phyloP scores from a whole-genome alignment of 192 early-diverging fungal species.

The Piromyces sp. region DNA sequence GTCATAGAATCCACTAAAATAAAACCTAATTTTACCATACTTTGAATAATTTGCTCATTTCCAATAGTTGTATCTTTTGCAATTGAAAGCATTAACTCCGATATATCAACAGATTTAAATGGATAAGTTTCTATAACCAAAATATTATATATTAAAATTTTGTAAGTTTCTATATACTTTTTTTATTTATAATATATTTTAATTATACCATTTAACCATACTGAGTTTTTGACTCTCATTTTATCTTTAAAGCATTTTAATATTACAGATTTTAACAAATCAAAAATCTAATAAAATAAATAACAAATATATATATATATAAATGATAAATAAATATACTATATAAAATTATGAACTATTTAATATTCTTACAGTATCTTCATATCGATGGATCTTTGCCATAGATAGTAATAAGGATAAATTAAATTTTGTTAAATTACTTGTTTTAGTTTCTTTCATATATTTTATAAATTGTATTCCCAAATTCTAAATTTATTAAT shows the following conservation, averaged over 20 bases:
- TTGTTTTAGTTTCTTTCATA: background rate
- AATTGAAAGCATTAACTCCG: background rate
- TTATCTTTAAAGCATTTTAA: background rate
- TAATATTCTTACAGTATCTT: background rate
- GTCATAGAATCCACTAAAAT: background rate
- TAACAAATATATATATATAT: too few species aligned
- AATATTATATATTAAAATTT: too few species aligned
- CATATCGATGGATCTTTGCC: background rate
- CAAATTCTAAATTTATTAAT: background rate
- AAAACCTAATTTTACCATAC: background rate
- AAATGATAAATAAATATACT: too few species aligned
- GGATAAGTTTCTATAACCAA: background rate
- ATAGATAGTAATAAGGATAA: background rate
- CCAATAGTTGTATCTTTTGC: background rate
- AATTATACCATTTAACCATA: background rate
- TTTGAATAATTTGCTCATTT: background rate
- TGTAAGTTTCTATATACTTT: too few species aligned
- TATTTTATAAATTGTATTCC: background rate
- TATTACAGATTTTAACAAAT: background rate
- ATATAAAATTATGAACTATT: too few species aligned
- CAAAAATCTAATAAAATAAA: background rate
- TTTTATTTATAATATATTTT: too few species aligned
- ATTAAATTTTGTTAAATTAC: background rate
- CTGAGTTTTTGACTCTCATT: background rate
- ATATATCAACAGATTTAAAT: background rate